phyloP scores from a whole-genome alignment of 2,329 filamentous ascomycete genomes.

The Xylariaceae sp. region DNA sequence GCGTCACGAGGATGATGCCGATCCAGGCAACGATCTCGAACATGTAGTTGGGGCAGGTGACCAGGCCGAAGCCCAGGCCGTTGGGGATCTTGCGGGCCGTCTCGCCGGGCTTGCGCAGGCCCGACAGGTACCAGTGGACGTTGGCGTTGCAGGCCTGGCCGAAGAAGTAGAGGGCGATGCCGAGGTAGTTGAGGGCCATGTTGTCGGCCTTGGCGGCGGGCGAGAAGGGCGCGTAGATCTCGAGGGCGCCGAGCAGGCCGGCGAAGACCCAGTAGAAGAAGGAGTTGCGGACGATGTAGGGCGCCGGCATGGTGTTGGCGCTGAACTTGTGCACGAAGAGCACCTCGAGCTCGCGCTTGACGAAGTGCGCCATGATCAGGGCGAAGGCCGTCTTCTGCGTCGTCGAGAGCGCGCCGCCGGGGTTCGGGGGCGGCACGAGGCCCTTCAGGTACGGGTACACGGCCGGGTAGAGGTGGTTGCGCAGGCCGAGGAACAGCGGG shows the following conservation, averaged over 20 bases:
- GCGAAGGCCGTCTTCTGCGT: conserved; percentile 67
- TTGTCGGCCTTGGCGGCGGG: conserved; percentile 49
- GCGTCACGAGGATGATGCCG: conserved; percentile 70
- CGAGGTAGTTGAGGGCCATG: conserved; percentile 53
- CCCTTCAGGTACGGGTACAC: conserved; percentile 35
- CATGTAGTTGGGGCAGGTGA: conserved; percentile 97
- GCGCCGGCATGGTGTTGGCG: conserved; percentile 82
- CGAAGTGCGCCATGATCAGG: conserved; percentile 75
- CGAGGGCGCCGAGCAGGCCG: conserved; percentile 74
- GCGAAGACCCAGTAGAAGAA: conserved; percentile 87
- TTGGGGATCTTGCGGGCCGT: conserved; percentile 82
- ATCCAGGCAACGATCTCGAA: conserved; percentile 86
- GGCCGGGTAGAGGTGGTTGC: conserved; percentile 62
- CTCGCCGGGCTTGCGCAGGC: conserved; percentile 68
- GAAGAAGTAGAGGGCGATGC: conserved; percentile 64
- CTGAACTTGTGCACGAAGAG: conserved; percentile 94
- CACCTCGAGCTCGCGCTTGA: conserved; percentile 94
- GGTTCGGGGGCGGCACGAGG: conserved; percentile 32
- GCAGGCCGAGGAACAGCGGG: conserved; percentile 61
- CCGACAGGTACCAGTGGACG: conserved; percentile 71
- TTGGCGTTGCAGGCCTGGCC: conserved; percentile 75
- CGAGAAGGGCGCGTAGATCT: conserved; percentile 72
- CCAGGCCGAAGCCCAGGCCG: conserved; percentile 75
- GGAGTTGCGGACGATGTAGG: conserved; percentile 92
- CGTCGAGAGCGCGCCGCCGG: conserved; percentile 39